Base-by-base conservation (phyloP, 305 asterid genomes). In the Fraxinus baroniana region DNA sequence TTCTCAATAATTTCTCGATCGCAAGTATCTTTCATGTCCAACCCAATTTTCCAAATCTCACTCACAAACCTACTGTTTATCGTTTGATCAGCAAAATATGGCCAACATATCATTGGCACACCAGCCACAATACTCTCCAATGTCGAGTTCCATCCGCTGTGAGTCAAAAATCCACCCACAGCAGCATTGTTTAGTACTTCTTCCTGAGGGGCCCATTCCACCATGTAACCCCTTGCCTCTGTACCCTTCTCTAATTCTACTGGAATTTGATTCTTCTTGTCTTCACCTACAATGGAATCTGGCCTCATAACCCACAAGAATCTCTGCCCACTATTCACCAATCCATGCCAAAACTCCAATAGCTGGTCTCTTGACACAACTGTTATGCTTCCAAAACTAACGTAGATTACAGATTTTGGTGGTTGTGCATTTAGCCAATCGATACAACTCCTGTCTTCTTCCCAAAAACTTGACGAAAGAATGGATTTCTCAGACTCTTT, bases 91-190 rank as follows among this genome's bases (percentile, higher is more conserved):
- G 26, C 66, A 55, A 55, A 55, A 55, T 55, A 55, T 18, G 66
- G 66, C 66, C 66, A 55, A 55, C 66, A 55, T 4, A 74, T 74
- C 78, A 74, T 74, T 74, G 78, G 78, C 17, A 74, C 78, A 9
- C 49, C 49, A 39, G 49, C 49, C 3, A 39, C 49, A 0, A 39
- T 39, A 39, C 49, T 39, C 49, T 39, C 49, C 49, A 39, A 13
- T 8, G 49, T 39, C 49, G 49, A 39, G 49, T 39, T 39, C 49
- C 49, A 39, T 39, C 49, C 49, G 13, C 78, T 74, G 78, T 74
- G 78, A 36, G 49, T 74, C 52, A 74, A 74, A 15, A 74, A 74
- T 2, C 52, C 52, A 15, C 78, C 52, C 9, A 74, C 7, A 0
- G 78, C 52, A 7, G 28, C 15, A 3, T 74, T 49, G 17, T 37